Evolutionary conservation across 306 rosid genomes (phyloP).

Genomic region (Geum urbanum): DNA sequence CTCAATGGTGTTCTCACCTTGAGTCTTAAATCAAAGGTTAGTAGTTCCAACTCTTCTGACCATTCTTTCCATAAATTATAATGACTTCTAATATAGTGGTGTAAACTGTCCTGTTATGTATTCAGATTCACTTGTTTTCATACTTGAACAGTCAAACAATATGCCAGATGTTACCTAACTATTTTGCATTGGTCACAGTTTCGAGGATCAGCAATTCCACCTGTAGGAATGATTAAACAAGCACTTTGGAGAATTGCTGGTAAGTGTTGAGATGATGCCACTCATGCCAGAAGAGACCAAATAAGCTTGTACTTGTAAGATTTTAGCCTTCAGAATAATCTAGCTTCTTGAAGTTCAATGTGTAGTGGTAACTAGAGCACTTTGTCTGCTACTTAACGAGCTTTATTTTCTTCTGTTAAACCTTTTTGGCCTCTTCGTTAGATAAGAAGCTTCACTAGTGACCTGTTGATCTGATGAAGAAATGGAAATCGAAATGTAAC

Average conservation of each 20-base stretch:
- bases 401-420: conserved; percentile 18
- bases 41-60: conserved; percentile 17
- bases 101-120: not conserved
- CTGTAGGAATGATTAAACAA: conserved; percentile 59
- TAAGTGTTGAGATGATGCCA: conserved; percentile 31
- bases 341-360: conserved; percentile 1
- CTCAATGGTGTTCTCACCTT: conserved; percentile 56
- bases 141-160: not conserved
- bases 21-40: conserved; percentile 77
- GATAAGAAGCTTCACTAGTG: conserved; percentile 16
- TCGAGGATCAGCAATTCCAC: conserved; percentile 62
- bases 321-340: conserved; percentile 13
- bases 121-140: not conserved
- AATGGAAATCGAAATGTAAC: conserved; percentile 21
- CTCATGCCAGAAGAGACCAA: not conserved
- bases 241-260: conserved; percentile 56
- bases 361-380: conserved; percentile 15
- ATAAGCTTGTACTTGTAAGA: conserved; percentile 18
- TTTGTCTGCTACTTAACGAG: conserved; percentile 20
- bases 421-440: conserved; percentile 11
- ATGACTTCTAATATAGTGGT: not conserved
- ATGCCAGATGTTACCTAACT: conserved; percentile 11
- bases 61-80: not conserved
- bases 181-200: conserved; percentile 45
- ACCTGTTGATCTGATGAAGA: conserved; percentile 21